phyloP scores from a whole-genome alignment of 2,329 filamentous ascomycete genomes.

The Chrysoporthe cubensis region DNA sequence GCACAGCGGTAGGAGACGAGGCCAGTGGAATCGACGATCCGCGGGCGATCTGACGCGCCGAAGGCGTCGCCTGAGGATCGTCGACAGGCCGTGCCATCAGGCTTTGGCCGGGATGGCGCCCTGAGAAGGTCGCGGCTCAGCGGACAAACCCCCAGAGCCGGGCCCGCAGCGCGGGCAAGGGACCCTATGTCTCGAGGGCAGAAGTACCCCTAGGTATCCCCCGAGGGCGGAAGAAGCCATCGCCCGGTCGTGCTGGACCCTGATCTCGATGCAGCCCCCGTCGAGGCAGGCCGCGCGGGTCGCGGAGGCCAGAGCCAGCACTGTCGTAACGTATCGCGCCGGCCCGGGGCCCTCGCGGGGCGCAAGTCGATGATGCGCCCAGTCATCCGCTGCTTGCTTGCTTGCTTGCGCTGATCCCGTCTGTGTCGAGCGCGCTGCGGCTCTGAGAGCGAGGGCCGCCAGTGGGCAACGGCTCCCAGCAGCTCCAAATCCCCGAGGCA shows the following conservation, averaged over 20 bases:
- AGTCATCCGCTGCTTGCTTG: not conserved
- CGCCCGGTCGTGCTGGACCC: conserved; percentile 15
- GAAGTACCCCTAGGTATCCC: conserved; percentile 19
- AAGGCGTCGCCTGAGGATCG: conserved; percentile 21
- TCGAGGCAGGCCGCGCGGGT: not conserved
- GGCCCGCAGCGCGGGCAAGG: conserved; percentile 1
- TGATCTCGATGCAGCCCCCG: conserved; percentile 21
- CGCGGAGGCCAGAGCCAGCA: not conserved
- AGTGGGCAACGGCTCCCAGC: not conserved
- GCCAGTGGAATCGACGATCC: conserved; percentile 25
- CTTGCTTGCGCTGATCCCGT: not conserved
- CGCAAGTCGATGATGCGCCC: not conserved
- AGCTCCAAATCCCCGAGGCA: not conserved
- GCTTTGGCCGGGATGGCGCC: conserved; percentile 10
- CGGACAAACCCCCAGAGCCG: conserved; percentile 10
- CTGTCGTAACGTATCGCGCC: not conserved
- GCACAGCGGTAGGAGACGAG: not conserved
- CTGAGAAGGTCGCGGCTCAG: conserved; percentile 4
- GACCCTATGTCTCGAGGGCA: not conserved
- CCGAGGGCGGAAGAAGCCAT: not conserved
- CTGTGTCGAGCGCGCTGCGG: not conserved
- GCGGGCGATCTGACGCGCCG: conserved; percentile 10
- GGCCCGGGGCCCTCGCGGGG: not conserved
- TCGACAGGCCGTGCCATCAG: conserved; percentile 24
- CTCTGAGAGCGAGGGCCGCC: not conserved